These are phyloP conservation scores for Ceratobasidium sp. DNA, from an alignment of 1,284 basidiomycete genomes.

Conservation along the genomic window DNA sequence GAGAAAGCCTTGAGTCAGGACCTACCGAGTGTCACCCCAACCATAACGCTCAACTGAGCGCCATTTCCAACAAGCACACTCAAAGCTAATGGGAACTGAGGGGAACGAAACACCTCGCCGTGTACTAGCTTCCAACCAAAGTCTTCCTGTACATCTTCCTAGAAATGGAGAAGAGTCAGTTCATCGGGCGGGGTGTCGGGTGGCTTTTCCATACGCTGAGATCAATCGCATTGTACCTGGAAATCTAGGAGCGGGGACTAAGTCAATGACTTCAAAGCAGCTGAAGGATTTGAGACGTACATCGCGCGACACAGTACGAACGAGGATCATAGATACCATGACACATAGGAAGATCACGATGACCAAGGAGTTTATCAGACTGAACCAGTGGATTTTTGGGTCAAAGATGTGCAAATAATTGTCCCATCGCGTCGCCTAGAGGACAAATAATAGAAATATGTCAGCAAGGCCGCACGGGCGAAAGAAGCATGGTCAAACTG, in stretches of 20 bases:
- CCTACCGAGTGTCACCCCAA: slow-evolving; percentile 85
- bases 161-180: slow-evolving; percentile 48
- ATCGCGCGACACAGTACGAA: slow-evolving; percentile 90
- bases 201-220: slow-evolving; percentile 71
- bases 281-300: slow-evolving; percentile 69
- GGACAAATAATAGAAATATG: neutral
- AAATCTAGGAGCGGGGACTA: slow-evolving; percentile 75
- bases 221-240: slow-evolving; percentile 96
- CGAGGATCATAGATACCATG: slow-evolving; percentile 93
- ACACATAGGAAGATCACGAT: slow-evolving; percentile 92
- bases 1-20: slow-evolving; percentile 6
- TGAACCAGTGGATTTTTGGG: slow-evolving; percentile 76
- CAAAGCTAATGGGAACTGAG: slow-evolving; percentile 81
- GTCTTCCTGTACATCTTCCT: slow-evolving; percentile 98
- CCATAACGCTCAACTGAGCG: slow-evolving; percentile 90
- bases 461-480: neutral
- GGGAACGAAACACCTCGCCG: slow-evolving; percentile 94
- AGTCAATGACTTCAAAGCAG: slow-evolving; percentile 60
- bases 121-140: slow-evolving; percentile 99
- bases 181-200: slow-evolving; percentile 10
- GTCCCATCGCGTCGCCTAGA: slow-evolving; percentile 94
- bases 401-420: slow-evolving; percentile 84
- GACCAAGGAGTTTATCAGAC: slow-evolving; percentile 92
- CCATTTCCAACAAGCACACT: slow-evolving; percentile 93
- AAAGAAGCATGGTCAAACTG: slow-evolving; percentile 48